These are phyloP conservation scores for Leishmania lainsoni DNA, from an alignment of 208 protist genomes.

Conservation along the genomic window DNA sequence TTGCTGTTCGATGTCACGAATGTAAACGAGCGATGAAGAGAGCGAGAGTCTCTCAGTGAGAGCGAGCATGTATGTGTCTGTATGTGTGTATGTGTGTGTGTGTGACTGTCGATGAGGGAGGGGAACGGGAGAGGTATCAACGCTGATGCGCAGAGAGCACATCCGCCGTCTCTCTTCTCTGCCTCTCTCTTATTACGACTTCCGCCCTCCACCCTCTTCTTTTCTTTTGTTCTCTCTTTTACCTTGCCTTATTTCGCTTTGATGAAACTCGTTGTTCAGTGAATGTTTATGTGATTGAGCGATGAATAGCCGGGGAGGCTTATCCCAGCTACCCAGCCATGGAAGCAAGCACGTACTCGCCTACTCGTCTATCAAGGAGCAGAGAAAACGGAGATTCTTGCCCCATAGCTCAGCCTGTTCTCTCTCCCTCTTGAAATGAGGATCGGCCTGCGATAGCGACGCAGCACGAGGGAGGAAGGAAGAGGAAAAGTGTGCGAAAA, in stretches of 20 bases:
- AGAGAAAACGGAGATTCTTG: neutral
- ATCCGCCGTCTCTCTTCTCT: neutral
- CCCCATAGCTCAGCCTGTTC: neutral
- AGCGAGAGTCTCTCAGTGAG: neutral
- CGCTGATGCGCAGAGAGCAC: neutral
- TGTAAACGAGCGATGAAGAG: neutral
- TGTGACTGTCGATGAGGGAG: neutral
- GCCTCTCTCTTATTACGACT: neutral
- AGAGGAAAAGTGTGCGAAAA: neutral
- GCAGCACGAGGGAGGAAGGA: neutral
- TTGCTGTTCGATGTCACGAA: neutral
- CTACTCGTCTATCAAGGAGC: neutral
- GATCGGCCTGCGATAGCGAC: neutral
- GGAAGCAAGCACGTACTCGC: neutral
- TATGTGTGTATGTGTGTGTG: no score
- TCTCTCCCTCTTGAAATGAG: neutral
- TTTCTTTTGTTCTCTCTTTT: neutral
- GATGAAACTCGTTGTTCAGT: neutral
- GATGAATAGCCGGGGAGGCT: neutral
- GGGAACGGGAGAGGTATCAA: neutral
- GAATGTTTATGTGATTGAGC: neutral
- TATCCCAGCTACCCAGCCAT: neutral
- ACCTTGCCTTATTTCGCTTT: neutral
- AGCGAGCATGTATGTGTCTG: neutral
- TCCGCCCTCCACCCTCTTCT: neutral